Evolutionary conservation across 1,284 basidiomycete genomes (phyloP).

Genomic region (Porphyrellus sp.): DNA sequence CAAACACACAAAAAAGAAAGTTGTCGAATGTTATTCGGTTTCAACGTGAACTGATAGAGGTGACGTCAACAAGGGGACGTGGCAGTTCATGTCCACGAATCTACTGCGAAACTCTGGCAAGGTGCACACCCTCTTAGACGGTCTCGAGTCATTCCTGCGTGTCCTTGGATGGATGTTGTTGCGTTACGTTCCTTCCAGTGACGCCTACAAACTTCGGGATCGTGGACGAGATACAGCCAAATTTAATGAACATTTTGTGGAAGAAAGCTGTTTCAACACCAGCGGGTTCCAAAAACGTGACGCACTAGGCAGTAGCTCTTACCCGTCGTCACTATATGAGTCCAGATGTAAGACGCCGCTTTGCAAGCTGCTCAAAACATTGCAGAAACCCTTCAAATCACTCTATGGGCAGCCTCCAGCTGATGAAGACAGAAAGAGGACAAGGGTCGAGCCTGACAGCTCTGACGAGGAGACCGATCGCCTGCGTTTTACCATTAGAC

Average conservation of each 20-base stretch:
- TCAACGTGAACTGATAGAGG: no score
- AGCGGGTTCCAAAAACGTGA: background rate
- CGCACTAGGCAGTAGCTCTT: background rate
- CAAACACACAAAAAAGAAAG: constrained; percentile 59
- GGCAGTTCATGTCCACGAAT: background rate
- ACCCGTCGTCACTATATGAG: no score
- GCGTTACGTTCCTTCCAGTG: background rate
- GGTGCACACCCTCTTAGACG: background rate
- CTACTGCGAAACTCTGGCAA: background rate
- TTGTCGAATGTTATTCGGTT: no score
- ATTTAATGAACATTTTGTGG: background rate
- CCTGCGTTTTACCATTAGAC: no score
- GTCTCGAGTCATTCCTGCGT: background rate
- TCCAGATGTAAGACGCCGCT: no score
- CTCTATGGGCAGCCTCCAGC: no score
- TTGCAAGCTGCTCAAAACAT: no score
- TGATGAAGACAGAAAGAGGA: no score
- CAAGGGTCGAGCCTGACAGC: no score
- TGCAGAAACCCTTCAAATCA: no score
- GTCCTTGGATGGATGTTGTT: background rate
- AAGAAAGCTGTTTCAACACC: background rate
- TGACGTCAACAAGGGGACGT: no score
- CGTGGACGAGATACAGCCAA: background rate
- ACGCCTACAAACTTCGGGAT: background rate
- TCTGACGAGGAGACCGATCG: no score